phyloP scores from a whole-genome alignment of 2,329 filamentous ascomycete genomes.

The Lojkania enalia region DNA sequence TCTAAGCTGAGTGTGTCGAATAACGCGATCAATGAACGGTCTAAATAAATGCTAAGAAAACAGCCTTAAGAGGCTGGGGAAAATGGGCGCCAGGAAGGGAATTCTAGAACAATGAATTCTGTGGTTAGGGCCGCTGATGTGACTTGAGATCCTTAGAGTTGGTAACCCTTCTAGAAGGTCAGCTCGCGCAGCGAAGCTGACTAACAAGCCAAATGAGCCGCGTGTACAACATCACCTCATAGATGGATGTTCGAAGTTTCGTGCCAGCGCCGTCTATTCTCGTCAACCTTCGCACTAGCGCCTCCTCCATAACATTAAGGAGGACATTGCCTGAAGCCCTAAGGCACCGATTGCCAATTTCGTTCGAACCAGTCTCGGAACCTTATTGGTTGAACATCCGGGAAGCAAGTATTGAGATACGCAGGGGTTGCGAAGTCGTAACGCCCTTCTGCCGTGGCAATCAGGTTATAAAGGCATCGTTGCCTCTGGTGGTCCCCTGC shows the following conservation, averaged over 20 bases:
- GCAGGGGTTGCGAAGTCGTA: conserved; percentile 64
- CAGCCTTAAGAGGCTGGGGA: neutral
- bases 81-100: neutral
- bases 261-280: too few species aligned
- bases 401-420: conserved; percentile 59
- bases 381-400: conserved; percentile 39
- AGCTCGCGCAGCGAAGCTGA: conserved; percentile 4
- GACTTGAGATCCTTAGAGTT: neutral
- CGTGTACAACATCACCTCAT: too few species aligned
- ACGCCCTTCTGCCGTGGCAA: conserved; percentile 69
- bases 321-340: conserved; percentile 5
- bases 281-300: too few species aligned
- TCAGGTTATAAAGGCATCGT: conserved; percentile 59
- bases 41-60: conserved; percentile 1
- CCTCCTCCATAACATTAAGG: too few species aligned
- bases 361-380: conserved; percentile 47
- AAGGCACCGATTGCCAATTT: conserved; percentile 40
- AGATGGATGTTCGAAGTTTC: too few species aligned
- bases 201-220: conserved; percentile 2
- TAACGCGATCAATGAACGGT: neutral
- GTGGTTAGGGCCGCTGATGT: neutral
- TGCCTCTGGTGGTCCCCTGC: conserved; percentile 39
- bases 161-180: conserved; percentile 5
- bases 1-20: conserved; percentile 6
- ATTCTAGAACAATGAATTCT: too few species aligned